phyloP scores from a whole-genome alignment of 306 rosid species.

The Begonia masoniana region DNA sequence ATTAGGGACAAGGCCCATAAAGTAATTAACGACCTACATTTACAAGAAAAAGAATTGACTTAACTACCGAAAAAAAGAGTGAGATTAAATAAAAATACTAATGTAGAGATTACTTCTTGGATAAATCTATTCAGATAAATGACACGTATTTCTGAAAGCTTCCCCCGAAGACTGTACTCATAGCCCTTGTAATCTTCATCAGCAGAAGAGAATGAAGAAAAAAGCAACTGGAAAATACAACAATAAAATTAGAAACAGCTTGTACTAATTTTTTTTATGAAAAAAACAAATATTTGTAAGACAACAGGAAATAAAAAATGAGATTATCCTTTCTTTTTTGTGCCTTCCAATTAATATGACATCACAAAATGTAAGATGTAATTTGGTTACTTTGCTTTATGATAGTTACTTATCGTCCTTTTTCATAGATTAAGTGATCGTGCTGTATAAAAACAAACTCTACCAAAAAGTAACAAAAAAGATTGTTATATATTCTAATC shows the following conservation, averaged over 20 bases:
- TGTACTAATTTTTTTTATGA: too few species aligned
- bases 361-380: too few species aligned
- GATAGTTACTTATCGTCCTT: too few species aligned
- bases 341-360: too few species aligned
- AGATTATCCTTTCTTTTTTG: too few species aligned
- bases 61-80: neutral
- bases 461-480: too few species aligned
- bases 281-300: too few species aligned
- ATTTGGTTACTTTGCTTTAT: too few species aligned
- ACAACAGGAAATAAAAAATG: too few species aligned
- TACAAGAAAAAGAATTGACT: conserved; percentile 8
- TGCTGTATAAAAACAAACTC: too few species aligned
- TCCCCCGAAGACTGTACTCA: conserved; percentile 77
- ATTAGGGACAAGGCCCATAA: conserved; percentile 90
- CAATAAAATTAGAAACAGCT: conserved; percentile 11
- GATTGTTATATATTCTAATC: too few species aligned
- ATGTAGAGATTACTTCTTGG: conserved; percentile 60
- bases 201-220: conserved; percentile 58
- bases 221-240: conserved; percentile 51
- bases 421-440: too few species aligned
- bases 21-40: conserved; percentile 70
- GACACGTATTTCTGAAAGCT: conserved; percentile 95
- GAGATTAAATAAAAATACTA: neutral
- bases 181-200: conserved; percentile 89
- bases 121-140: conserved; percentile 83